Evolutionary conservation across 1,284 basidiomycete species (phyloP).

Genomic region (Fomitopsis betulina): DNA sequence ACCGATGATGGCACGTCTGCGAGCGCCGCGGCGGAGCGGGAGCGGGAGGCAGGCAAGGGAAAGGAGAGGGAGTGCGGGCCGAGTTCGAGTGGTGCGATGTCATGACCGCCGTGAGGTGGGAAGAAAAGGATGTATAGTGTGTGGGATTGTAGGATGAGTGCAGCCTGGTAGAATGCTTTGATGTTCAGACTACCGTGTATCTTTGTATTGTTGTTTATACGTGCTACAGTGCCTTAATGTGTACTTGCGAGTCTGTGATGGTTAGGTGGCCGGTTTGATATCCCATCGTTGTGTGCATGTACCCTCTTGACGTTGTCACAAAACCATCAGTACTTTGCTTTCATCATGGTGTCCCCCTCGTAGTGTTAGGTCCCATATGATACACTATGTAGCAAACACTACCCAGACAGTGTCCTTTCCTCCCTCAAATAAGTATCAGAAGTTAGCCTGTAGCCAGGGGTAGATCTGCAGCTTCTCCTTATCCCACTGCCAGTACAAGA

Average conservation of each 20-base stretch:
- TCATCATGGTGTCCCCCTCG: too few relatives aligned
- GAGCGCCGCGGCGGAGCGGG: constrained; percentile 20
- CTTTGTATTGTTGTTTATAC: not conserved
- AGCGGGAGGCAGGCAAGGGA: constrained; percentile 40
- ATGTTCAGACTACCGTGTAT: not conserved
- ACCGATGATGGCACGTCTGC: constrained; percentile 49
- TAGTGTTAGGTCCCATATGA: too few relatives aligned
- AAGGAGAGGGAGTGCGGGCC: constrained; percentile 31
- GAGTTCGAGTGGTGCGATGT: constrained; percentile 2
- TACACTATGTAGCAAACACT: not conserved
- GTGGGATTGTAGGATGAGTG: not conserved
- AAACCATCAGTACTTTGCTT: too few relatives aligned
- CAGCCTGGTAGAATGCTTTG: not conserved
- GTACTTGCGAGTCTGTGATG: not conserved
- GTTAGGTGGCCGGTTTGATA: not conserved
- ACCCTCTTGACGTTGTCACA: not conserved
- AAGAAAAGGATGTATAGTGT: not conserved
- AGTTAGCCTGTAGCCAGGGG: constrained; percentile 14
- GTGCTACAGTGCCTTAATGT: not conserved
- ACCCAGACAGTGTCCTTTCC: not conserved
- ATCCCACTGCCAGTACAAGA: constrained; percentile 16
- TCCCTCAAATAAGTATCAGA: too few relatives aligned
- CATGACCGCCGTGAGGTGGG: not conserved
- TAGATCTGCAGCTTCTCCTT: constrained; percentile 19
- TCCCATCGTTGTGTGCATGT: not conserved